Conservation (phyloP, 1,139 yeast genomes). For the Candida sp. region DNA sequence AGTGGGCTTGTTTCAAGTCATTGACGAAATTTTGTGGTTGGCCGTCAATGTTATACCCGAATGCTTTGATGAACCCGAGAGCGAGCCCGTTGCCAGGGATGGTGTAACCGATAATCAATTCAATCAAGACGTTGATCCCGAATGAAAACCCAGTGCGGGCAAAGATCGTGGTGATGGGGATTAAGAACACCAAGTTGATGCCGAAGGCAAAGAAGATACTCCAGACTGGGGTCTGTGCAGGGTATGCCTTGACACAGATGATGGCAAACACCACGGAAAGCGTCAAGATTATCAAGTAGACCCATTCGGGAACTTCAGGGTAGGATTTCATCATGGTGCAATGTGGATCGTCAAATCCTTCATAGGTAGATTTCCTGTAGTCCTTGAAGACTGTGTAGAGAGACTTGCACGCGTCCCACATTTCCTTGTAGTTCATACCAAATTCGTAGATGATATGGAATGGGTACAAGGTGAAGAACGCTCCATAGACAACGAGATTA, state of each 20-base stretch:
- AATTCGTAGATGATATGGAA: constrained; percentile 52
- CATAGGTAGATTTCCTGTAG: constrained; percentile 16
- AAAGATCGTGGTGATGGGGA: constrained; percentile 52
- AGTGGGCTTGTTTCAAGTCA: constrained; percentile 63
- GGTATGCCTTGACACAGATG: constrained; percentile 48
- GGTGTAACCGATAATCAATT: constrained; percentile 64
- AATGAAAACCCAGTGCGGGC: constrained; percentile 56
- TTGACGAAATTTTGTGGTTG: constrained; percentile 60
- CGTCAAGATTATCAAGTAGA: constrained; percentile 51
- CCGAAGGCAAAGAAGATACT: constrained; percentile 60
- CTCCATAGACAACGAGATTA: constrained; percentile 54
- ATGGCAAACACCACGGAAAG: constrained; percentile 54
- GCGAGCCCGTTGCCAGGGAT: constrained; percentile 67
- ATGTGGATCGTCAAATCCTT: constrained; percentile 52
- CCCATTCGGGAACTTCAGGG: constrained; percentile 68
- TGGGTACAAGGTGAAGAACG: constrained; percentile 65
- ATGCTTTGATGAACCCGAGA: constrained; percentile 55
- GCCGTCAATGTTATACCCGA: constrained; percentile 60
- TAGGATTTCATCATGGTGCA: constrained; percentile 58
- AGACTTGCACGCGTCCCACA: constrained; percentile 16
- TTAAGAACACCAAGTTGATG: constrained; percentile 56
- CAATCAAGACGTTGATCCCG: constrained; percentile 61
- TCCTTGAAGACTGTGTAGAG: constrained; percentile 12
- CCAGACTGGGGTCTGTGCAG: constrained; percentile 60
- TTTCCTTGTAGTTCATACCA: constrained; percentile 30